Evolutionary conservation across 169 alveolate genomes (phyloP), one percentile per base, ranked within the genome.

Genomic region (Eimeria necatrix): DNA sequence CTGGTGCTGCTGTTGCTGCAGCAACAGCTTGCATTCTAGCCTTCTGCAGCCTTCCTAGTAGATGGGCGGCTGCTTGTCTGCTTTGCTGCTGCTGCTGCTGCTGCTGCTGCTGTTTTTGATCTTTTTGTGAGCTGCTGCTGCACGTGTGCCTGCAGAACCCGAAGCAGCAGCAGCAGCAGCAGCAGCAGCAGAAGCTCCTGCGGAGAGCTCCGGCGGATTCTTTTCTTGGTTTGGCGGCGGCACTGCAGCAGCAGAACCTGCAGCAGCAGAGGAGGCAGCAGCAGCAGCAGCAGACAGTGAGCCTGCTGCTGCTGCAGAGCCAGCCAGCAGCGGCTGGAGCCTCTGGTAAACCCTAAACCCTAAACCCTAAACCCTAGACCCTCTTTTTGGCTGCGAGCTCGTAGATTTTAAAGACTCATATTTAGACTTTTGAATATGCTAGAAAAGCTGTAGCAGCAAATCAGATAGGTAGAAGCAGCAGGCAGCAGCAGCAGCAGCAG

Each of bases 201-300:
- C 56, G 56, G 64, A 76, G 86, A 24, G 26, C 3, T 3, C 48
- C 3, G 86, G 86, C 3, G 86, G 86, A 9, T 48, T 76, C 41
- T 76, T 76, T 60, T 76, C 86, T 5, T 76, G 86, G 86, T 76
- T 76, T 76, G 86, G 86, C 6, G 86, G 86, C 8, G 86, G 86
- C 7, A 60, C 48, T 7, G 86, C 49, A 20, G 46, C 86, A n/a
- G 26, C 86, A 76, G 86, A 16, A 32, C 32, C 86, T 41, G 86
- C 8, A 32, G 64, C 86, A 76, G 86, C 86, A 76, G 53, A 9
- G 20, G 41, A 9, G 5, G 76, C 76, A 5, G 83, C 32, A 32
- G 51, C 83, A 32, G 51, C 83, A 32, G 83, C 53, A n/a, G 83
- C 46, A 24, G 24, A n/a, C n/a, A n/a, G n/a, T n/a, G n/a, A n/a